Percentiles rank a stretch among this genome's conserved stretches.
Evolutionary conservation across 1,139 yeast species (phyloP).

Genomic region (Geotrichum cucujoidarum): DNA sequence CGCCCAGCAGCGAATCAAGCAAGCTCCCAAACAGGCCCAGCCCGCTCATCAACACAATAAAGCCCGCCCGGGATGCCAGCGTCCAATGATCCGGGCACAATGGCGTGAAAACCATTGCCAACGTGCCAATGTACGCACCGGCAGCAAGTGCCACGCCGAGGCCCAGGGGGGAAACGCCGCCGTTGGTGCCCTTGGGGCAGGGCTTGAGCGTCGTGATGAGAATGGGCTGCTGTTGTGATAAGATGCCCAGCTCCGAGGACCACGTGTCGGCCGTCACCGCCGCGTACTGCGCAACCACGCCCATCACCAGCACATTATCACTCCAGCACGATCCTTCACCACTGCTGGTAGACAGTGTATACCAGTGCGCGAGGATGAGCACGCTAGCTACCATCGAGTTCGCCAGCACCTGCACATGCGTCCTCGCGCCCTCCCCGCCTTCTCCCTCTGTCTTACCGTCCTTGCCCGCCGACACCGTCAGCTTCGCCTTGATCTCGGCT

Average conservation of each 20-base stretch:
- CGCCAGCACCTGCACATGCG: conserved; percentile 43
- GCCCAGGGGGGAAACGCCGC: conserved; percentile 44
- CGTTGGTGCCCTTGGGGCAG: conserved; percentile 49
- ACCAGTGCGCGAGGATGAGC: conserved; percentile 24
- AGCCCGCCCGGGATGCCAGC: conserved; percentile 9
- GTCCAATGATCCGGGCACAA: conserved; percentile 14
- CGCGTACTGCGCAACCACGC: conserved; percentile 43
- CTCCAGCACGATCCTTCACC: conserved; percentile 13
- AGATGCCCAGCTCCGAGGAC: conserved; percentile 48
- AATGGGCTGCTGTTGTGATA: conserved; percentile 39
- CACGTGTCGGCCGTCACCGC: conserved; percentile 48
- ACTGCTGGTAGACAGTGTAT: conserved; percentile 17
- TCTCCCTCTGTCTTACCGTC: conserved; percentile 17
- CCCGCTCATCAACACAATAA: conserved; percentile 33
- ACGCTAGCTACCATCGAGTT: conserved; percentile 40
- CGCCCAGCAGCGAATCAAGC: conserved; percentile 45
- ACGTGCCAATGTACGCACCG: conserved; percentile 37
- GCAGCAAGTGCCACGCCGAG: conserved; percentile 41
- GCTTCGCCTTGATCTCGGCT: conserved; percentile 33
- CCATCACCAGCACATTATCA: conserved; percentile 27
- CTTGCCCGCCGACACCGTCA: conserved; percentile 23
- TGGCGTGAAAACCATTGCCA: conserved; percentile 31
- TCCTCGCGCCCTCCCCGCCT: conserved; percentile 33
- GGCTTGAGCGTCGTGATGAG: conserved; percentile 42
- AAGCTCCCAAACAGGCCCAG: conserved; percentile 43